A percentile compares a stretch with the other conserved stretches of the same genome.
phyloP scores from a whole-genome alignment of 805 yeast genomes.

The Debaryomyces tyrocola region DNA sequence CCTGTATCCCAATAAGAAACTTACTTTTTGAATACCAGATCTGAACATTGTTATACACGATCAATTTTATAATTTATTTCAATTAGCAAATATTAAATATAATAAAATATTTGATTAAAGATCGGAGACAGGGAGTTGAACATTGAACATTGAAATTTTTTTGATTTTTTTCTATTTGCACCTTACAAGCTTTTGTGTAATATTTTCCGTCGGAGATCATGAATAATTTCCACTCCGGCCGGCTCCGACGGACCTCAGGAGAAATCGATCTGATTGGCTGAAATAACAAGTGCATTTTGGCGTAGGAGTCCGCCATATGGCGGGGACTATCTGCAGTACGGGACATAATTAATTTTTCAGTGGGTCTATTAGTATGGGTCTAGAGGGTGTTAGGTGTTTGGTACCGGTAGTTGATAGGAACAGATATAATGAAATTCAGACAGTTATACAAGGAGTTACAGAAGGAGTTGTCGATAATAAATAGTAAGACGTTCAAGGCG shows the following conservation, averaged over 20 bases:
- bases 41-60: conserved; percentile 16
- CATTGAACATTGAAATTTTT: background rate
- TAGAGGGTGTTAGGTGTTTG: background rate
- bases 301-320: too few species aligned
- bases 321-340: background rate
- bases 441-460: conserved; percentile 23
- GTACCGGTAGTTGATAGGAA: background rate
- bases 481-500: conserved; percentile 33
- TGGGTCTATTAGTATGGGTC: too few species aligned
- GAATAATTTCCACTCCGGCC: background rate
- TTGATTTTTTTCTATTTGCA: background rate
- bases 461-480: conserved; percentile 40
- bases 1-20: background rate
- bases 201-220: background rate
- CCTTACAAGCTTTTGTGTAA: background rate
- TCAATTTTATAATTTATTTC: background rate
- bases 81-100: background rate
- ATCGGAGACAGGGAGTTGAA: background rate
- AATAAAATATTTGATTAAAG: background rate
- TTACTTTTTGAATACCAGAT: conserved; percentile 12
- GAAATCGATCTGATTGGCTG: background rate
- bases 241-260: background rate
- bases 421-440: conserved; percentile 7
- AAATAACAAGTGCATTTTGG: background rate
- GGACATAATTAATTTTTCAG: background rate